Conservation (phyloP, 192 early-diverging fungal species). For the Dissophora globulifera region DNA sequence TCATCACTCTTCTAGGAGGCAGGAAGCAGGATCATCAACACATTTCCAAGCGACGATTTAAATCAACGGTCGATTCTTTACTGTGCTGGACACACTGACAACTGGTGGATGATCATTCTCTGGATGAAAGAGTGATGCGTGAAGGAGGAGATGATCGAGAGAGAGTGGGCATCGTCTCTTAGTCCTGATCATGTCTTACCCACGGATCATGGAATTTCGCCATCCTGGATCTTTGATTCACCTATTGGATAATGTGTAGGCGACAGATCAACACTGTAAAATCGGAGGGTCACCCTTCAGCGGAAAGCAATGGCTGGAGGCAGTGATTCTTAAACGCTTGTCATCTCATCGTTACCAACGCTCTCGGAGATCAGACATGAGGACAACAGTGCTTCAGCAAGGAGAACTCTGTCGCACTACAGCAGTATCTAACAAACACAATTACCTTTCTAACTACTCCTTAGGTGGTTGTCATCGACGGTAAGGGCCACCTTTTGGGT, state of each 20-base stretch:
- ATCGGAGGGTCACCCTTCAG: no score
- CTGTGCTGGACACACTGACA: no score
- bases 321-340: no score
- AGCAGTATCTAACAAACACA: no score
- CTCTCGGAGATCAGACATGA: no score
- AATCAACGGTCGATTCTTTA: background rate
- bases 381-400: no score
- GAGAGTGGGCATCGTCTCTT: background rate
- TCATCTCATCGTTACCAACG: no score
- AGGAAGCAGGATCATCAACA: slow-evolving; percentile 5
- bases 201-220: slow-evolving; percentile 1
- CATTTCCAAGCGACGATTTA: background rate
- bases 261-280: no score
- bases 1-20: background rate
- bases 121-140: no score
- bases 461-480: slow-evolving; percentile 98
- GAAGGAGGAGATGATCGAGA: background rate
- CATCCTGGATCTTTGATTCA: slow-evolving; percentile 20
- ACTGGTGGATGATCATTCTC: no score
- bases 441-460: background rate
- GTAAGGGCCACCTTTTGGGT: slow-evolving; percentile 98
- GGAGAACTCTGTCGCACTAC: no score
- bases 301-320: no score
- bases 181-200: background rate
- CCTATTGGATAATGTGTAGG: background rate